Evolutionary conservation across 2,329 filamentous ascomycete genomes (phyloP), one percentile per base, ranked within the genome.

Genomic region (Verticillium isaacii): DNA sequence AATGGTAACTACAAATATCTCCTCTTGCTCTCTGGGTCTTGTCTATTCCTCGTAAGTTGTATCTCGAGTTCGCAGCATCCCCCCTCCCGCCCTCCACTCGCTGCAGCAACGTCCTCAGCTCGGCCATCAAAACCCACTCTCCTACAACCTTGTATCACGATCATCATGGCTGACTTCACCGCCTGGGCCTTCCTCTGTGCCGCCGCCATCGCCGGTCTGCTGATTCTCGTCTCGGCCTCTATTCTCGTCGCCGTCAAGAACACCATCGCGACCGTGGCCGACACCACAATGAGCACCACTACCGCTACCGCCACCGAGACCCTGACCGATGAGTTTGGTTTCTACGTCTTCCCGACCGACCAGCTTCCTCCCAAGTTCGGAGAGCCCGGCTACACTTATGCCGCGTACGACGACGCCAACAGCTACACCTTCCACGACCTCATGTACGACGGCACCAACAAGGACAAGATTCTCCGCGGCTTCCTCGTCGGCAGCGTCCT

Each of bases 401-500:
- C 9, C 37, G 14, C 8, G 8, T 36, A n/a, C 5, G 14, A 17
- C 15, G 25, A 17, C 45, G 23, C 9, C 32, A 15, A 55, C 5
- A 32, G 15, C 57, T 19, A 29, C 45, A 32, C 36, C 32, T 32
- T 45, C 45, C 17, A 58, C 50, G 34, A 59, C 56, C 36, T 32
- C 32, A 25, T 61, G n/a, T 60, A 56, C 56, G 29, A 54, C 55
- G 15, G 15, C 32, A 55, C 45, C 2, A 60, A 45, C 54, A 56
- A 36, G 23, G 50, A 54, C 23, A 57, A 52, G 14, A 29, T 62
- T 9, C 37, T 58, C 45, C 66, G 66, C 15, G 66, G 64, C 56
- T 39, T 66, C 58, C 60, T 65, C 59, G 25, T 63, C 32, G 65
- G 65, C 50, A 15, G 65, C 32, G 50, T 57, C 19, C 15, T 62